Percentiles rank a stretch among this genome's conserved stretches.
Evolutionary conservation across 225 moss, liverwort and hornwort genomes (phyloP).

Genomic region (Pseudoscleropodium purum): DNA sequence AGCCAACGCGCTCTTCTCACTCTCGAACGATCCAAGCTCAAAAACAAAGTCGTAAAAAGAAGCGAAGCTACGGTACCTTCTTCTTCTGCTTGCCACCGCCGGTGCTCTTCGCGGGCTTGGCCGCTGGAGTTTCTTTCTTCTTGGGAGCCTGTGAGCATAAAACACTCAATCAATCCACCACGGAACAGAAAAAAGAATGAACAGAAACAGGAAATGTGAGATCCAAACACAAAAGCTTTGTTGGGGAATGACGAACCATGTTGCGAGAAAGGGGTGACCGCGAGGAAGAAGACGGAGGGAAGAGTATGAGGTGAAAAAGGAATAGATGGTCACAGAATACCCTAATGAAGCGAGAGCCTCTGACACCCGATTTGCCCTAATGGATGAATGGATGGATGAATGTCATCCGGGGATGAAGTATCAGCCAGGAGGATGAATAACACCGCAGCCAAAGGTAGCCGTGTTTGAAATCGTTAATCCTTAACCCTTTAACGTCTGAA

Average conservation of each 20-base stretch:
- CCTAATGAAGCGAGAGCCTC: conserved; percentile 7
- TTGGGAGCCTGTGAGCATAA: conserved; percentile 54
- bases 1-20: background rate
- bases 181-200: background rate
- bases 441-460: background rate
- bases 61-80: conserved; percentile 31
- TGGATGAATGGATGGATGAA: background rate
- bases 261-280: background rate
- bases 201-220: background rate
- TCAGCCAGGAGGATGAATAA: background rate
- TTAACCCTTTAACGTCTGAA: background rate
- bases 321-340: background rate
- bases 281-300: background rate
- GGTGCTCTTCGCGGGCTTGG: conserved; percentile 86
- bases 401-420: background rate
- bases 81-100: conserved; percentile 99
- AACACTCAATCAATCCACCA: background rate
- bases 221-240: background rate
- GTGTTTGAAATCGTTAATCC: background rate
- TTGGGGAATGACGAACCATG: background rate
- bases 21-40: too few species aligned
- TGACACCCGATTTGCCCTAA: background rate
- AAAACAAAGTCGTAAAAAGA: background rate
- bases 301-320: background rate
- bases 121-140: conserved; percentile 65